Evolutionary conservation across 371 early-diverging fungal species (phyloP), one percentile per base, ranked within the genome.

Genomic region (Mortierella sp.): DNA sequence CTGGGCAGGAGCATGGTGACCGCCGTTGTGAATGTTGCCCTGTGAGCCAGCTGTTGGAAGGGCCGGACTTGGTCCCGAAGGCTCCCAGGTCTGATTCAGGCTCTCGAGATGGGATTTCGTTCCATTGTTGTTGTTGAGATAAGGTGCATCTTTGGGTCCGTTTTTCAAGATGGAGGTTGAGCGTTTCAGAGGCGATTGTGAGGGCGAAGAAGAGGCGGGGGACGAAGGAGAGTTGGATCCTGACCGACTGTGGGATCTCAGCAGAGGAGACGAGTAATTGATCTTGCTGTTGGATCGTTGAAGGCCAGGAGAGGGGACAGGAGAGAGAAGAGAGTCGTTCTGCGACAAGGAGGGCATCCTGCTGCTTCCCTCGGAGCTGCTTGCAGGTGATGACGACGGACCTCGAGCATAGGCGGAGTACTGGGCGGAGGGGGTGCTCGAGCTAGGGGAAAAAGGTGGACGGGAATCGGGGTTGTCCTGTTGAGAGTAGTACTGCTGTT

Each of bases 61-160:
- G 9, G 75, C 73, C 28, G 85, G 71, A 51, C 43, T 77, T 59
- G 73, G 73, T 43, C 71, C 69, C 37, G 71, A 51, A 40, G 86
- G 82, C 77, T 86, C 82, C 86, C 86, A 82, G 24, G 82, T n/a
- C 34, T 86, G 79, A 64, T 69, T 86, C 73, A 86, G 61, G 75
- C 72, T 79, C 79, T 86, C 81, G 57, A 77, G 76, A 53, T 78
- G 67, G 75, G 54, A 54, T 48, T 53, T 79, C 40, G 72, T 80
- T 19, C 28, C 48, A 50, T 51, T 46, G 3, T 76, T 67, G 8
- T 44, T 46, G 1, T 76, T 69, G 14, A 86, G 79, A 54, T 86
- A 86, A 14, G 86, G 81, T 44, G 86, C 86, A 77, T 86, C 86
- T 69, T 86, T 86, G 43, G 86, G 76, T 31, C 82, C 86, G 51